These are phyloP conservation scores for Andrographis paniculata DNA, from an alignment of 305 asterid species.

Conservation along the genomic window DNA sequence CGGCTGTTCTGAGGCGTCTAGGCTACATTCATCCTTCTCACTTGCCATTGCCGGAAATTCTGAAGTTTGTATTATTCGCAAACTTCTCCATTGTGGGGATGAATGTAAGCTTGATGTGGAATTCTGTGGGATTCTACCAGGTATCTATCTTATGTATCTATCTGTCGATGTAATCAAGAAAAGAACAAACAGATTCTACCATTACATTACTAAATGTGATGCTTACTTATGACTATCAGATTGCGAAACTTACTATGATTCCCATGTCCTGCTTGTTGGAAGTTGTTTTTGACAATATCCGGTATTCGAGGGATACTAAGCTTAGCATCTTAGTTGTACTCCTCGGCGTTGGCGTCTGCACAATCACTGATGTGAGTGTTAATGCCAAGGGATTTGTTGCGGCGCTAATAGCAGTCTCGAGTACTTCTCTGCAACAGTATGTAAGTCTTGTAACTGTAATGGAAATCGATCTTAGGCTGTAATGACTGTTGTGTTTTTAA, in stretches of 20 bases:
- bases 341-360: slow-evolving; percentile 61
- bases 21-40: slow-evolving; percentile 51
- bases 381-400: slow-evolving; percentile 57
- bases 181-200: background rate
- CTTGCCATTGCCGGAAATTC: slow-evolving; percentile 43
- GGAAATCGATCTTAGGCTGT: too few species aligned
- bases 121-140: slow-evolving; percentile 78
- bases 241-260: slow-evolving; percentile 63
- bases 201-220: background rate
- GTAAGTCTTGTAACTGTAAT: too few species aligned
- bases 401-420: slow-evolving; percentile 58
- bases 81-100: slow-evolving; percentile 65
- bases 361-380: slow-evolving; percentile 62
- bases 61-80: slow-evolving; percentile 52
- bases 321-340: slow-evolving; percentile 58
- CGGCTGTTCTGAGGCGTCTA: slow-evolving; percentile 38
- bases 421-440: slow-evolving; percentile 62
- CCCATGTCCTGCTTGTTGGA: slow-evolving; percentile 63
- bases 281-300: slow-evolving; percentile 47
- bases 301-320: slow-evolving; percentile 58
- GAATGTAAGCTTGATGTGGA: slow-evolving; percentile 78
- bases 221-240: slow-evolving; percentile 25
- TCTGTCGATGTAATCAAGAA: background rate
- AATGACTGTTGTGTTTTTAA: too few species aligned
- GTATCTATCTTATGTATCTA: slow-evolving; percentile 12